Conservation (phyloP, 2,329 filamentous ascomycete species). For the Pseudocercospora musae region DNA sequence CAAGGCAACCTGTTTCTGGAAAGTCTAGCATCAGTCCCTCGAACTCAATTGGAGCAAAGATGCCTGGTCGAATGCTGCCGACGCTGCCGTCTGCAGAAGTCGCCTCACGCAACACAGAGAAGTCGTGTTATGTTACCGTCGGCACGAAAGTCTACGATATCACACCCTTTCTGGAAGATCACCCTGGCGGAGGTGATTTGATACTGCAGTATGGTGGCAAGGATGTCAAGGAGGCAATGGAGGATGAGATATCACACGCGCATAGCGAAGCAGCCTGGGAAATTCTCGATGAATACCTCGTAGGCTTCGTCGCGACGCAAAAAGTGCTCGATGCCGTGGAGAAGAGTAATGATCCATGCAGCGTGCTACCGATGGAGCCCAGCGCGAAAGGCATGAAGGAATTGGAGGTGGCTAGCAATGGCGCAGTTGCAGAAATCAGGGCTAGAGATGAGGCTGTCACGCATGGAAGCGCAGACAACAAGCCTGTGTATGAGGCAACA, state of each 20-base stretch:
- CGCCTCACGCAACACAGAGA: constrained; percentile 69
- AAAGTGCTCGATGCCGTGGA: constrained; percentile 52
- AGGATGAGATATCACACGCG: constrained; percentile 75
- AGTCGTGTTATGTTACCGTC: constrained; percentile 91
- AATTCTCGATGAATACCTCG: constrained; percentile 78
- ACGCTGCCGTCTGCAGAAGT: constrained; percentile 80
- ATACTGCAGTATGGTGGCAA: constrained; percentile 87
- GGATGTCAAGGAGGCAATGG: constrained; percentile 78
- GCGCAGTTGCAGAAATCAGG: constrained; percentile 33
- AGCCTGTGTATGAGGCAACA: constrained; percentile 59
- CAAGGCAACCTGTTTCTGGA: not conserved
- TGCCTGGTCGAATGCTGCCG: constrained; percentile 79
- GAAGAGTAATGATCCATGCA: constrained; percentile 47
- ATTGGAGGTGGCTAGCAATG: constrained; percentile 50
- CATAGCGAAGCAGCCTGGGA: constrained; percentile 96
- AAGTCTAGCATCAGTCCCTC: constrained; percentile 2
- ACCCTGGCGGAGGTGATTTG: constrained; percentile 85
- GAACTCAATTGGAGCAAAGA: constrained; percentile 42
- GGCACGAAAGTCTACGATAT: constrained; percentile 92
- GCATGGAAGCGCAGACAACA: constrained; percentile 25
- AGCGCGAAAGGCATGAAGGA: constrained; percentile 48
- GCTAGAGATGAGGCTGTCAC: constrained; percentile 39
- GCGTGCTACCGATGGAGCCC: constrained; percentile 54
- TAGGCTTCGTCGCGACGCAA: constrained; percentile 72
- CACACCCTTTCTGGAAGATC: constrained; percentile 83